These are phyloP conservation scores for Rhizopogon sp. DNA, from an alignment of 768 basidiomycete species.

Conservation along the genomic window DNA sequence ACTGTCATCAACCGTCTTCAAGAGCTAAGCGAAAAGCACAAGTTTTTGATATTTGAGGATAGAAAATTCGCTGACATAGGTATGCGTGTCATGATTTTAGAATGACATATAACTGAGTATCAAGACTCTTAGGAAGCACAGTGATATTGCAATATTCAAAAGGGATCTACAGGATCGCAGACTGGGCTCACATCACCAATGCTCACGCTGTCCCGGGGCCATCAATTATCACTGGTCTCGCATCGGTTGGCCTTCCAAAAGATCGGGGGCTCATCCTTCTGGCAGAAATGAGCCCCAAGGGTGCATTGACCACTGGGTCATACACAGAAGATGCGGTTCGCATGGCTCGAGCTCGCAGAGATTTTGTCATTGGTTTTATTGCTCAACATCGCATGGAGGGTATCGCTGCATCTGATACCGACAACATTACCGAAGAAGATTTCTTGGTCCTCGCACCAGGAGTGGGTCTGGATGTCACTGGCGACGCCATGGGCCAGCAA, in stretches of 20 bases:
- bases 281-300: slow-evolving; percentile 94
- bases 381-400: slow-evolving; percentile 83
- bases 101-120: background rate
- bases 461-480: slow-evolving; percentile 74
- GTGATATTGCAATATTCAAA: slow-evolving; percentile 92
- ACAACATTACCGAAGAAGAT: slow-evolving; percentile 52
- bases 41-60: slow-evolving; percentile 97
- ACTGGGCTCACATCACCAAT: slow-evolving; percentile 96
- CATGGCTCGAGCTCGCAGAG: slow-evolving; percentile 77
- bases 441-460: slow-evolving; percentile 92
- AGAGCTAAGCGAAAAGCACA: slow-evolving; percentile 69
- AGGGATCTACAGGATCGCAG: slow-evolving; percentile 89
- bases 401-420: slow-evolving; percentile 34
- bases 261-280: slow-evolving; percentile 83
- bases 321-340: slow-evolving; percentile 84
- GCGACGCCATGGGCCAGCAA: slow-evolving; percentile 91
- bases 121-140: slow-evolving; percentile 74
- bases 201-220: slow-evolving; percentile 97
- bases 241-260: slow-evolving; percentile 75
- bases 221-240: slow-evolving; percentile 86
- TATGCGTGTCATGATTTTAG: slow-evolving; percentile 27
- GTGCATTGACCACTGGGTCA: slow-evolving; percentile 73
- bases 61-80: slow-evolving; percentile 99
- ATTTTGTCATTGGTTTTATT: slow-evolving; percentile 97
- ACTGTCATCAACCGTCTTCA: slow-evolving; percentile 66